These are phyloP conservation scores for Yamagishiella unicocca DNA, from an alignment of 139 green algal genomes.

Conservation along the genomic window DNA sequence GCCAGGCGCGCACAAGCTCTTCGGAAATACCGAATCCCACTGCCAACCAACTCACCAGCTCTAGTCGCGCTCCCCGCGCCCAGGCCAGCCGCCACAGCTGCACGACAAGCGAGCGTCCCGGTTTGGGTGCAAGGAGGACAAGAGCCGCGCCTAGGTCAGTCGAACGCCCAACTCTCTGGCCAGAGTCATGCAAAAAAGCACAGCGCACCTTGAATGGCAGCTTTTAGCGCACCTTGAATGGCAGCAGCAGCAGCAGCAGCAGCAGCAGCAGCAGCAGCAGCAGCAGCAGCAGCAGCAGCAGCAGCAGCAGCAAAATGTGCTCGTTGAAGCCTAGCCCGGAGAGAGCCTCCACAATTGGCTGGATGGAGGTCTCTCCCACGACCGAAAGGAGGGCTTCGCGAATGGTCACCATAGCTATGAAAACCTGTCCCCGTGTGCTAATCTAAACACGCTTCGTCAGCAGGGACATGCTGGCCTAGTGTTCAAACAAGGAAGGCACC, in stretches of 20 bases:
- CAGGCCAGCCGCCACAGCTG: constrained; percentile 14
- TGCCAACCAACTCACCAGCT: constrained; percentile 1
- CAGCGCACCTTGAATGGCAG: neutral
- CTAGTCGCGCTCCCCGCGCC: neutral
- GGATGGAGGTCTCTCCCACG: too few species aligned
- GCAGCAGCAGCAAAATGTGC: too few species aligned
- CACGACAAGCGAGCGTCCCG: neutral
- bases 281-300: too few species aligned
- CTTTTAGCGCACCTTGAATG: neutral
- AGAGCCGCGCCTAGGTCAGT: neutral
- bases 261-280: too few species aligned
- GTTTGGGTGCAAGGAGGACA: neutral
- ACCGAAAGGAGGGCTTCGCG: neutral
- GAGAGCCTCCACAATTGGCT: neutral
- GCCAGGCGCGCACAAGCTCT: neutral
- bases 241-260: too few species aligned
- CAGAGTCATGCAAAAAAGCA: too few species aligned
- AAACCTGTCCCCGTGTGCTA: neutral
- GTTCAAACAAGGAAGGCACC: too few species aligned
- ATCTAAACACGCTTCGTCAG: too few species aligned
- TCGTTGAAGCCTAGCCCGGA: neutral
- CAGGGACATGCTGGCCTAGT: too few species aligned
- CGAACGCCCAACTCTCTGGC: too few species aligned
- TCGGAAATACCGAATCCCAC: neutral
- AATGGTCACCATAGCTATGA: neutral